Evolutionary conservation across 345 rosid genomes (phyloP), one percentile per base, ranked within the genome.

Genomic region (Eutrema yunnanense): DNA sequence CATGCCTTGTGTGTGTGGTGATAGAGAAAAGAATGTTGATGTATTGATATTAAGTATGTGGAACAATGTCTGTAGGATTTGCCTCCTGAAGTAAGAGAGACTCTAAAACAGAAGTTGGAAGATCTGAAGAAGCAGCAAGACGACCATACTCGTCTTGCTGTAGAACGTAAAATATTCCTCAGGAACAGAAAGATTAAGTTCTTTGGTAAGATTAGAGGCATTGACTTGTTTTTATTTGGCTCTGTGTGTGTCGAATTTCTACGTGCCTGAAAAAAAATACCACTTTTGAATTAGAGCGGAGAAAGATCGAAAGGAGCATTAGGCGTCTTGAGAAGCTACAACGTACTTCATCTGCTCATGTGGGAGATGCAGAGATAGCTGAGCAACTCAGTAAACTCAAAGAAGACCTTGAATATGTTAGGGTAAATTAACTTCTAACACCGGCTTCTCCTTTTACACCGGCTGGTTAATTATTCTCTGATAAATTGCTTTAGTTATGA

Each of bases 331-430:
- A 96, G 91, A 96, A 90, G 76, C 75, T 86, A 75, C 98, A 92
- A 14, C 97, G 98, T 5, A 62, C 87, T 74, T 86, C 90, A 9
- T 86, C 93, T 6, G 81, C 86, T 8, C 96, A 86, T 76, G 77
- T 81, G 1, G 96, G 91, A 54, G 97, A 96, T 74, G 74, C 81
- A 2, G 86, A 87, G 30, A 79, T 76, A 66, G 74, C 86, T 43
- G 89, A 85, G 51, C 98, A 88, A 80, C 92, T 92, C 33, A 79
- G 64, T 65, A 88, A 92, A 69, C 84, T 90, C 79, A 90, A 96
- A 79, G 99, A 96, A 77, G 99, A 96, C 79, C 98, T 92, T 67
- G 99, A 96, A 78, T 96, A 96, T 79, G 96, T 96, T 74, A 72
- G 96, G 92, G 99, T 92, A 79, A 71, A 1, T 6, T 29, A 5